Evolutionary conservation across 345 rosid species (phyloP).

Genomic region (Arabidopsis suecica): DNA sequence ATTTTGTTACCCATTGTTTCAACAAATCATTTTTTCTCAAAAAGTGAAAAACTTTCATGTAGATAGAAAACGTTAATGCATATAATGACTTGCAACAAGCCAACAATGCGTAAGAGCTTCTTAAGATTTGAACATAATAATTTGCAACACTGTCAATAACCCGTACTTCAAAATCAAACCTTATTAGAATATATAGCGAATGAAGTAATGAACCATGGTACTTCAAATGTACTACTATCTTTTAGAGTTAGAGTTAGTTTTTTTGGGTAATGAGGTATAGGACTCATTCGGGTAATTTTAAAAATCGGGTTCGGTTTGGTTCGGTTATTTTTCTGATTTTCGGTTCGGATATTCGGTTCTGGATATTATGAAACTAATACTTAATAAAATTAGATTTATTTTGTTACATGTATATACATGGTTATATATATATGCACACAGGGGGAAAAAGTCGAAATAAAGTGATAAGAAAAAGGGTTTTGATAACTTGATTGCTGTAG

Average conservation of each 20-base stretch:
- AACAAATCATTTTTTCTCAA: conserved; percentile 10
- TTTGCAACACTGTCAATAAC: background rate
- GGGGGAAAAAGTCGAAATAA: conserved; percentile 12
- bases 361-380: too few relatives aligned
- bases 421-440: background rate
- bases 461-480: conserved; percentile 40
- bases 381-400: too few relatives aligned
- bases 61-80: background rate
- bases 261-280: too few relatives aligned
- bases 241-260: background rate
- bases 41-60: conserved; percentile 20
- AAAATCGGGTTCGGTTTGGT: too few relatives aligned
- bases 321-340: too few relatives aligned
- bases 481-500: conserved; percentile 49
- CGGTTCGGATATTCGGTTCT: too few relatives aligned
- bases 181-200: too few relatives aligned
- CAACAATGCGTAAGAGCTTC: background rate
- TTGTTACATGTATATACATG: too few relatives aligned
- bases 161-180: background rate
- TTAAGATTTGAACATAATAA: background rate
- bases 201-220: too few relatives aligned
- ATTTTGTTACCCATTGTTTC: conserved; percentile 32
- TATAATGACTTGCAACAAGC: too few relatives aligned
- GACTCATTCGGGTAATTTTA: too few relatives aligned
- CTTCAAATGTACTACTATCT: background rate